phyloP scores from a whole-genome alignment of 345 rosid species.

The Trapa incisa region DNA sequence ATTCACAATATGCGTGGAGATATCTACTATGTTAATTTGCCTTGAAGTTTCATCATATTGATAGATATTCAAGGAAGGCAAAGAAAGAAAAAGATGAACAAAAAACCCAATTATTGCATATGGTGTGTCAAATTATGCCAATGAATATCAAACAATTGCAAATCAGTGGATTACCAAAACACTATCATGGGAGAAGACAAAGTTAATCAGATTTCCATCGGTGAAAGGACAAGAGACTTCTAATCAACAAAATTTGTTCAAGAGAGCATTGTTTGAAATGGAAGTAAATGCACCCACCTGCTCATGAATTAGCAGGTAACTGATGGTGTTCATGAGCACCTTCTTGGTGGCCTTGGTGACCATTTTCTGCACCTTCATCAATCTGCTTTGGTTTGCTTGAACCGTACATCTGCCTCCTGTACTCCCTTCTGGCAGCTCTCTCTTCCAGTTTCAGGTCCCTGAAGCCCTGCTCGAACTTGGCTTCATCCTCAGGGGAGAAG shows the following conservation, averaged over 20 bases:
- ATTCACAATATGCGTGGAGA: not conserved
- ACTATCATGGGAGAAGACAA: not conserved
- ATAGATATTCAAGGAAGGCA: not conserved
- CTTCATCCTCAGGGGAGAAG: constrained; percentile 64
- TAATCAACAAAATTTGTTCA: not conserved
- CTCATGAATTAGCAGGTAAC: constrained; percentile 6
- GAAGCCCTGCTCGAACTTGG: constrained; percentile 64
- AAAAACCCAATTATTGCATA: too few relatives aligned
- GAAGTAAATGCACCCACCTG: not conserved
- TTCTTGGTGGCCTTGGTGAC: constrained; percentile 8
- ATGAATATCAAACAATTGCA: too few relatives aligned
- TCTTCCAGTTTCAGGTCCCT: constrained; percentile 60
- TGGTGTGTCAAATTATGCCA: too few relatives aligned
- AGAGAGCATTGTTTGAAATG: not conserved
- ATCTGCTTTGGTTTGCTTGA: constrained; percentile 20
- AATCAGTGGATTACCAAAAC: not conserved
- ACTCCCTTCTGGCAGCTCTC: constrained; percentile 52
- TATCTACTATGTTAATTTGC: not conserved
- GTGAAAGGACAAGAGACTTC: not conserved
- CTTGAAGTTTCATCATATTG: not conserved
- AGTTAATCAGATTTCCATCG: not conserved
- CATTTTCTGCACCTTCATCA: constrained; percentile 16
- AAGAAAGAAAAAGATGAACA: not conserved
- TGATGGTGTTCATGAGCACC: not conserved
- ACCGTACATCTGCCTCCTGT: constrained; percentile 43